These are phyloP conservation scores for Acer yangbiense DNA, from an alignment of 345 rosid genomes.

Conservation along the genomic window DNA sequence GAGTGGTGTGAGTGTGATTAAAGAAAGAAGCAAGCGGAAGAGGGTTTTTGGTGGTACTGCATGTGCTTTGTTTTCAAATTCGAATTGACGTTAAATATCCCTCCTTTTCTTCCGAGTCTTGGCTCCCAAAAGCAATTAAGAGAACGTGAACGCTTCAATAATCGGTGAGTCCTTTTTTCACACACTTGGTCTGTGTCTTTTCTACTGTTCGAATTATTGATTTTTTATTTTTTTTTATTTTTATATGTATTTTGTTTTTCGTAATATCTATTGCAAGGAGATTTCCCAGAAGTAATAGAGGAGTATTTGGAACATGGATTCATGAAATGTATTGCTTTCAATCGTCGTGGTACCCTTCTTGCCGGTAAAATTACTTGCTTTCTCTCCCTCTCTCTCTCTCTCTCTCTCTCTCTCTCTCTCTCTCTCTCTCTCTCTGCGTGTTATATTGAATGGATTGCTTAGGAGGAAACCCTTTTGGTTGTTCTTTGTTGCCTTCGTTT, in stretches of 20 bases:
- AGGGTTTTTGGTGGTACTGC: too few relatives aligned
- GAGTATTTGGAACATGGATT: slow-evolving; percentile 94
- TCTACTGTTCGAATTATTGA: neutral
- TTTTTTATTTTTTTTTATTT: neutral
- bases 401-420: too few relatives aligned
- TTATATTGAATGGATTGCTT: too few relatives aligned
- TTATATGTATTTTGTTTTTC: neutral
- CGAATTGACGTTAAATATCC: too few relatives aligned
- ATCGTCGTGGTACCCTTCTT: slow-evolving; percentile 96
- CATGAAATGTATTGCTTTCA: slow-evolving; percentile 93
- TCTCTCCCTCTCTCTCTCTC: neutral
- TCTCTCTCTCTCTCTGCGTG: neutral
- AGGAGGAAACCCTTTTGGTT: too few relatives aligned
- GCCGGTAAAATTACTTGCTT: slow-evolving; percentile 53
- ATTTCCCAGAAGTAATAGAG: slow-evolving; percentile 96
- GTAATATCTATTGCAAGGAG: slow-evolving; percentile 94
- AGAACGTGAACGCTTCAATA: slow-evolving; percentile 48
- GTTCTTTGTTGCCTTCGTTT: neutral
- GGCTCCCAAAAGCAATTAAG: neutral
- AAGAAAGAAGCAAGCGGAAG: too few relatives aligned
- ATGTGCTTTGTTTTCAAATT: too few relatives aligned
- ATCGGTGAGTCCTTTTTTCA: slow-evolving; percentile 40
- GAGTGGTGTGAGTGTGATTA: too few relatives aligned
- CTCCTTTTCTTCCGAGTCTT: too few relatives aligned
- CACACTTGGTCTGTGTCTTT: neutral